Base-by-base conservation (phyloP, 75 land plant species). In the Chamaecyparis obtusa region DNA sequence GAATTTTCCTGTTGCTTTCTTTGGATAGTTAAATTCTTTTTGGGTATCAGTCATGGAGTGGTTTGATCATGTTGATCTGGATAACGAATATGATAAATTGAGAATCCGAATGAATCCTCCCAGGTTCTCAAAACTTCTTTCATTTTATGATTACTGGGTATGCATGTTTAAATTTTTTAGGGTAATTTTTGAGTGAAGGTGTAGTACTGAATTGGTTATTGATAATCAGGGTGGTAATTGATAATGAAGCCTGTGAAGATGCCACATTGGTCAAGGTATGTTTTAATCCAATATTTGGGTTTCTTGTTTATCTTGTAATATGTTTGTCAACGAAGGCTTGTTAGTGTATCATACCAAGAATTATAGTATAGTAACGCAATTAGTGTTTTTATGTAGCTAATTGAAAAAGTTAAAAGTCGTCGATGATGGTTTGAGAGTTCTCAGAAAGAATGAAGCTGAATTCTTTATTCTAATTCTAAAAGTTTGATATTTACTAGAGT, bases 181-280 rank as follows among this genome's bases (percentile, higher is more conserved):
- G 55, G 55, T 2, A 13, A 51, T 51, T 21, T 57, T 4, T 44
- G 16, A 57, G 0, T 57, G 27, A 57, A 57, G 21, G 64, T 5
- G 7, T 21, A 21, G 21, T 21, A 19, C 64, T 57, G 64, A 57
- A 57, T 2, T 57, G 64, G 24, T 24, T 57, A 57, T 57, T 57
- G 64, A 57, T 57, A 0, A 36, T 77, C 80, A 97, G 97, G 90
- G 97, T 97, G 77, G 93, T 94, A 30, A 91, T 97, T 88, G 99
- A 97, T 85, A 95, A 96, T 76, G 92, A 91, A 36, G 56, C 95
- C 39, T 93, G 94, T 87, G 87, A 91, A 48, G 91, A 88, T 87
- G 96, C 97, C 19, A 95, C 96, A 13, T 90, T 97, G 24, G 87
- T 97, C 67, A 87, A 89, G 94, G 98, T 95, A 76, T 46, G 64